Base-by-base conservation (phyloP, 768 basidiomycete genomes). In the Auriculariales sp. region DNA sequence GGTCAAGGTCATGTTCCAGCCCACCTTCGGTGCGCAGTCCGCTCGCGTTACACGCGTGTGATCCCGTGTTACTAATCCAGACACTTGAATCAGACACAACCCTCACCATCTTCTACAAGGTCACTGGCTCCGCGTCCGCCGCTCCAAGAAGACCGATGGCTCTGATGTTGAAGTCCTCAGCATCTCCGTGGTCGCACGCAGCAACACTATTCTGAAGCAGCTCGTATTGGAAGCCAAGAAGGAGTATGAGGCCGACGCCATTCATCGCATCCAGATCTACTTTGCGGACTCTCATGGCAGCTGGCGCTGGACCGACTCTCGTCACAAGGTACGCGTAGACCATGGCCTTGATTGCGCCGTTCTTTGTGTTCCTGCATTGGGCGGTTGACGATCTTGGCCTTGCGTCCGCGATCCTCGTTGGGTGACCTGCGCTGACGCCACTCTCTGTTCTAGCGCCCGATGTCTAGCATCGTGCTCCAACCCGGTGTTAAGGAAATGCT, bases 401-500 rank as follows among this genome's bases (percentile, higher is more conserved):
- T n/a, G n/a, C n/a, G n/a, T n/a, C n/a, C n/a, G n/a, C n/a, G n/a
- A n/a, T n/a, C n/a, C n/a, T n/a, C n/a, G n/a, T n/a, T n/a, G n/a
- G n/a, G n/a, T n/a, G n/a, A n/a, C n/a, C n/a, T n/a, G n/a, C 39
- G 12, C 19, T 44, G 42, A 39, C 5, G 53, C 53, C 15, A 17
- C 7, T 9, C 31, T 9, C 15, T 9, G 10, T 10, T 15, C 17
- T 24, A 44, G 65, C 77, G 89, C 17, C 88, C 89, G n/a, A 75
- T 92, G 71, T 76, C 75, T 11, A 85, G 81, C 58, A 90, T 91
- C 57, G 88, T 92, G 4, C 73, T 91, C 51, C 85, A 89, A 58
- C 82, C 80, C 0, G 89, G 89, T 47, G 86, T 90, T 35, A 90
- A 89, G 64, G 89, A 91, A 66, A 88, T 89, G 83, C 71, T 91